Evolutionary conservation across 176 grass and related monocot species (phyloP), one percentile per base, ranked within the genome.

Genomic region (Guadua angustifolia): DNA sequence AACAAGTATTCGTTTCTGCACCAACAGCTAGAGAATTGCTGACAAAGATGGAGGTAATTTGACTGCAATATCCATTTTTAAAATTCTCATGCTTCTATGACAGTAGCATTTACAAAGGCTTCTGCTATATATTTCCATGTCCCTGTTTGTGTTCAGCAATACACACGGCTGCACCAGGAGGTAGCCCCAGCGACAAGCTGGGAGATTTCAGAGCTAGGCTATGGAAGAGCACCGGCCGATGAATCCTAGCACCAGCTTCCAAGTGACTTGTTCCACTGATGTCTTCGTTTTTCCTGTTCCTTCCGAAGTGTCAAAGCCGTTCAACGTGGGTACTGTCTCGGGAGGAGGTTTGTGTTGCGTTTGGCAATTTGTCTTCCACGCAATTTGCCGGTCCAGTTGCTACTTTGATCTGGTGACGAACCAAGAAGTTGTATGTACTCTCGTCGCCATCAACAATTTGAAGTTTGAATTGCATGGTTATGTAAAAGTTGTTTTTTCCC

Each of bases 21-120:
- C 49, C 94, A 18, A 90, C 69, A 25, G 91, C 92, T 14, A 73
- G 71, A 49, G 94, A 97, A 39, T 59, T 94, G 78, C 82, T 97
- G 66, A 86, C 68, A 13, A 97, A 94, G 73, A 90, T 97, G 94
- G 94, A 94, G 94, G 94, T 97, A 42, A 83, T 7, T 46, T 39
- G 21, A 29, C 46, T n/a, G 3, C 44, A 63, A 0, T 1, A 40
- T 29, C 15, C 49, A 12, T 55, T 0, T 29, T 13, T 35, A 59
- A 35, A 35, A 16, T 5, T 29, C 9, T 0, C 13, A 12, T 19
- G 7, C 38, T 9, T 7, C 8, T 16, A 9, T 43, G 42, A 15
- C 0, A 8, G 38, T 1, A n/a, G 1, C 3, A 2, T 50, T 44
- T 2, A 12, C 63, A 19, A n/a, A 57, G 4, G 55, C 0, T 29